A percentile compares a stretch with the other conserved stretches of the same genome.
phyloP scores from a whole-genome alignment of 257 asterid genomes.

The Scutellaria galericulata region DNA sequence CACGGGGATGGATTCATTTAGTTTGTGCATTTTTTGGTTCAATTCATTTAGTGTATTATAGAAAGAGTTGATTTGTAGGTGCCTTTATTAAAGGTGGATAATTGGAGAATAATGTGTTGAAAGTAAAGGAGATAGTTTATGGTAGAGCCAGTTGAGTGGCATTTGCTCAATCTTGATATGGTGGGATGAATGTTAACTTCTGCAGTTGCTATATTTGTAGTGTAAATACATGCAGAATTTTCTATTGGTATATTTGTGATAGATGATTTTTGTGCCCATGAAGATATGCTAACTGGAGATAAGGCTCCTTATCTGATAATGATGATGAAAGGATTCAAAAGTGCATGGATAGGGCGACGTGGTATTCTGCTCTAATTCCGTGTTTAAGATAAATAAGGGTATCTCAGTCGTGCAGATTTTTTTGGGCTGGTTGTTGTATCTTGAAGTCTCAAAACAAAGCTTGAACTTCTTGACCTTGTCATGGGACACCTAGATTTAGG shows the following conservation, averaged over 20 bases:
- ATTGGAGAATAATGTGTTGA: slow-evolving; percentile 15
- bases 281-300: too few species aligned
- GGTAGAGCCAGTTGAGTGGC: background rate
- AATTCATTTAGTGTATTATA: background rate
- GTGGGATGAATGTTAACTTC: too few species aligned
- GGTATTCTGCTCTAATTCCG: background rate
- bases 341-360: background rate
- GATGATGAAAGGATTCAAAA: too few species aligned
- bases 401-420: background rate
- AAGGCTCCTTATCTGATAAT: too few species aligned
- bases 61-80: background rate
- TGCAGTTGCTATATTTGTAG: too few species aligned
- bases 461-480: background rate
- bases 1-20: background rate
- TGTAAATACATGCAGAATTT: too few species aligned
- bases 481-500: background rate
- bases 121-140: background rate
- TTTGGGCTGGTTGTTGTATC: background rate
- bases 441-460: background rate
- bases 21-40: slow-evolving; percentile 7
- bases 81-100: background rate
- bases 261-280: too few species aligned
- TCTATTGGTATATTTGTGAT: too few species aligned
- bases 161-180: too few species aligned
- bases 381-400: slow-evolving; percentile 16